Evolutionary conservation across 768 basidiomycete species (phyloP), one percentile per base, ranked within the genome.

Genomic region (Phanerochaete carnosa): DNA sequence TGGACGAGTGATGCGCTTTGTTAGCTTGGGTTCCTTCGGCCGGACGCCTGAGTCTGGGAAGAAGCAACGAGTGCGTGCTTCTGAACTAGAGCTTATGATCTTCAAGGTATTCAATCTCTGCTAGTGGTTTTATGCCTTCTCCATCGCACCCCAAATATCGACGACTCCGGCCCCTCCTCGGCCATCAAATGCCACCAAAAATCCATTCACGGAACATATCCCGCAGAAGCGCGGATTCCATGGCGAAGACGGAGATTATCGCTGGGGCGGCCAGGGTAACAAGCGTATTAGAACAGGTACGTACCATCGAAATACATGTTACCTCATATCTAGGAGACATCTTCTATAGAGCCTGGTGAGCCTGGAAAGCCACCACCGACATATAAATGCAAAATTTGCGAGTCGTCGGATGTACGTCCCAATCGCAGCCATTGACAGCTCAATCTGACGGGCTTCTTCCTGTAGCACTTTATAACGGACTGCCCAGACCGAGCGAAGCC

Each of bases 101-200:
- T n/a, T 16, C 3, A 32, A 45, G 11, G 4, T 32, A 16, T 59
- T 43, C 64, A 63, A 55, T 37, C 47, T 58, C 39, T 0, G 9
- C 47, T 59, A 98, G 95, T 98, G 94, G 90, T 98, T 97, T 76
- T 99, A 99, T 75, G 97, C 97, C 1, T 98, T 98, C 73, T 87
- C 85, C 26, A 90, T 99, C 55, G 74, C 83, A 0, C 86, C 92
- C 2, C 77, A 79, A 46, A 72, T 76, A 25, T 66, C 77, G 4
- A 65, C 72, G 26, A 73, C 70, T 12, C 72, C 75, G 16, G 69
- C 77, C 8, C 66, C 70, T 15, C 70, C 78, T 22, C 79, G 68
- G 4, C 90, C 91, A 16, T 68, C 80, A 0, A 92, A 93, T 67
- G 73, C 80, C 1, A 90, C 91, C 0, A 77, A 76, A 63, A 94